Percentiles rank a stretch among this genome's conserved stretches.
Evolutionary conservation across 352 stramenopile genomes (phyloP).

Genomic region (Phytopythium boreale): DNA sequence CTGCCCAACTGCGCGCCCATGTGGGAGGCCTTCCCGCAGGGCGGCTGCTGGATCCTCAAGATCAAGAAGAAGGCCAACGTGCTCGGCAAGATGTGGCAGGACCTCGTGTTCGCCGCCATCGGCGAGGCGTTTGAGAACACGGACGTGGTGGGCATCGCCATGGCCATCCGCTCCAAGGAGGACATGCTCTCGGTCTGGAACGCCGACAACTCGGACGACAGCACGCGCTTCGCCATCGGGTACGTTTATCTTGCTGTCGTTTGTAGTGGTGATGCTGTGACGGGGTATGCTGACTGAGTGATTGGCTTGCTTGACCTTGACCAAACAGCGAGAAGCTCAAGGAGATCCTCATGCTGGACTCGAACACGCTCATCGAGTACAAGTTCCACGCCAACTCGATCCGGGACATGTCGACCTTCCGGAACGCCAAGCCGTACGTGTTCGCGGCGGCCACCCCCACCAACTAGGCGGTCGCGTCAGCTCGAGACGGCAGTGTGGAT

Average conservation of each 20-base stretch:
- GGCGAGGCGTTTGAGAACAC: conserved; percentile 90
- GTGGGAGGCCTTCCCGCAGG: conserved; percentile 92
- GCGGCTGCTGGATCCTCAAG: conserved; percentile 94
- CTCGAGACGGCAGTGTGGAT: background rate
- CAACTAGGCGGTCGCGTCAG: conserved; percentile 33
- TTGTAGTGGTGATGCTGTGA: conserved; percentile 1
- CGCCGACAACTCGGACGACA: conserved; percentile 90
- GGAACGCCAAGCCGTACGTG: conserved; percentile 91
- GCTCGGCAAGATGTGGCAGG: conserved; percentile 94
- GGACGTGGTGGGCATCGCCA: conserved; percentile 91
- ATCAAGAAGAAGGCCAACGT: conserved; percentile 94
- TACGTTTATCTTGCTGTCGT: conserved; percentile 19
- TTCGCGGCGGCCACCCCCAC: conserved; percentile 61
- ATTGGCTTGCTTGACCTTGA: conserved; percentile 4
- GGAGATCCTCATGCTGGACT: conserved; percentile 92
- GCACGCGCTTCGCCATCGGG: conserved; percentile 79
- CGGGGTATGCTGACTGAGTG: conserved; percentile 9
- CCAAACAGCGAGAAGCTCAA: conserved; percentile 89
- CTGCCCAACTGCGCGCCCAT: conserved; percentile 84
- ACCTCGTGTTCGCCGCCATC: conserved; percentile 91
- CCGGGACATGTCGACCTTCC: conserved; percentile 92
- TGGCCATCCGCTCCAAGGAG: conserved; percentile 92
- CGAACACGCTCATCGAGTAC: conserved; percentile 94
- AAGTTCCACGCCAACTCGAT: conserved; percentile 93
- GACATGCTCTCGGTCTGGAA: conserved; percentile 95